These are phyloP conservation scores for Globisporangium acanthophoron DNA, from an alignment of 352 stramenopile genomes.

Conservation along the genomic window DNA sequence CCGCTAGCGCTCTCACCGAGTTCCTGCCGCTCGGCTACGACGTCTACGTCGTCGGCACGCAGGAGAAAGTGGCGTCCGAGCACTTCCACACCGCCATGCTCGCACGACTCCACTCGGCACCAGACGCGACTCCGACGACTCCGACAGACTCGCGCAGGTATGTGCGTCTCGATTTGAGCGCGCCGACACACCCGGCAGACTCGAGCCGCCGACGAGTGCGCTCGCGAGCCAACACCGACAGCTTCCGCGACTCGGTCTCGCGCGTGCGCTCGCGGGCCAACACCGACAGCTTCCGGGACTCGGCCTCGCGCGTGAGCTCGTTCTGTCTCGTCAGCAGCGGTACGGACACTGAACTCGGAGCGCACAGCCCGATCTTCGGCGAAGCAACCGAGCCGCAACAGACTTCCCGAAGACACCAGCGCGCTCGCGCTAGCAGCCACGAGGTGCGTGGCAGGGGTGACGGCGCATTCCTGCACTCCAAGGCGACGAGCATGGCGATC, in stretches of 20 bases:
- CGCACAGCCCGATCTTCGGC: too few species aligned
- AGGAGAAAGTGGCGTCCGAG: constrained; percentile 62
- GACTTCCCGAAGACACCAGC: neutral
- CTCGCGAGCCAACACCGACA: constrained; percentile 8
- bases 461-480: constrained; percentile 51
- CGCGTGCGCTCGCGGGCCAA: constrained; percentile 7
- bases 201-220: constrained; percentile 4
- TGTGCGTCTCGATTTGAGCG: constrained; percentile 7
- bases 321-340: constrained; percentile 9
- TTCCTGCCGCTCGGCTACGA: constrained; percentile 67
- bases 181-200: constrained; percentile 2
- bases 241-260: constrained; percentile 11
- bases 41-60: constrained; percentile 65
- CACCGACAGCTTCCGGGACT: constrained; percentile 14
- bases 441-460: constrained; percentile 57
- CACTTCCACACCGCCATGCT: constrained; percentile 50
- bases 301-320: constrained; percentile 8
- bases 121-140: constrained; percentile 1
- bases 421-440: constrained; percentile 8
- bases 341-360: neutral
- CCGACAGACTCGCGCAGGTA: neutral
- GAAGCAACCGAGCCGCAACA: constrained; percentile 1
- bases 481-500: constrained; percentile 61
- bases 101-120: constrained; percentile 28
- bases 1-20: constrained; percentile 26